A percentile compares a stretch with the other conserved stretches of the same genome.
These are phyloP conservation scores for Neurospora sp. DNA, from an alignment of 495 filamentous ascomycete species.

Conservation along the genomic window DNA sequence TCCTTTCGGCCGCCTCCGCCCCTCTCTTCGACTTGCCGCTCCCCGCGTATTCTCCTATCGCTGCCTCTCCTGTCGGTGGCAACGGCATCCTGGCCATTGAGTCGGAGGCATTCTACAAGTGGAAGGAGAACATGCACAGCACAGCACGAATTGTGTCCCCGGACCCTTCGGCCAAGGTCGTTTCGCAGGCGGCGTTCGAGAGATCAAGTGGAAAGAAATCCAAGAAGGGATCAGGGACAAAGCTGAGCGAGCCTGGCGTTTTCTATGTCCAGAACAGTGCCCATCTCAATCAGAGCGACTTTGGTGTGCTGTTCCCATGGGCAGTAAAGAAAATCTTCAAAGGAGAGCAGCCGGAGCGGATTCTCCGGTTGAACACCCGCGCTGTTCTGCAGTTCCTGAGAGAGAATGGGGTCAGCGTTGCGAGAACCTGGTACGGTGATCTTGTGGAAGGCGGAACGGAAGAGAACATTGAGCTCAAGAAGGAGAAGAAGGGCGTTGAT, in stretches of 20 bases:
- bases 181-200: conserved; percentile 9
- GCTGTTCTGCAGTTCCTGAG: conserved; percentile 54
- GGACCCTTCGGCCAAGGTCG: conserved; percentile 25
- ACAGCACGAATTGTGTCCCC: conserved; percentile 49
- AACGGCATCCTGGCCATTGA: conserved; percentile 50
- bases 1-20: conserved; percentile 42
- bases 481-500: not conserved
- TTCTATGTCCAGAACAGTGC: conserved; percentile 55
- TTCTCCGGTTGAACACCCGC: conserved; percentile 52
- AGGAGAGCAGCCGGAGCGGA: conserved; percentile 50
- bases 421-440: conserved; percentile 39
- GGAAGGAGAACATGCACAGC: conserved; percentile 51
- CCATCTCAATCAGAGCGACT: conserved; percentile 67
- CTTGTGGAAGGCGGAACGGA: conserved; percentile 29
- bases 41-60: conserved; percentile 44
- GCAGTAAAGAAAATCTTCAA: conserved; percentile 48
- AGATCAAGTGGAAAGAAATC: not conserved
- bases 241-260: conserved; percentile 36
- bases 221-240: not conserved
- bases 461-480: conserved; percentile 9
- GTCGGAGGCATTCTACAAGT: conserved; percentile 61
- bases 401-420: conserved; percentile 38
- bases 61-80: conserved; percentile 31
- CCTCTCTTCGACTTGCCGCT: conserved; percentile 56
- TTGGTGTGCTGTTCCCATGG: conserved; percentile 67